phyloP scores from a whole-genome alignment of 768 basidiomycete species.

The Rhodocollybia butyracea region DNA sequence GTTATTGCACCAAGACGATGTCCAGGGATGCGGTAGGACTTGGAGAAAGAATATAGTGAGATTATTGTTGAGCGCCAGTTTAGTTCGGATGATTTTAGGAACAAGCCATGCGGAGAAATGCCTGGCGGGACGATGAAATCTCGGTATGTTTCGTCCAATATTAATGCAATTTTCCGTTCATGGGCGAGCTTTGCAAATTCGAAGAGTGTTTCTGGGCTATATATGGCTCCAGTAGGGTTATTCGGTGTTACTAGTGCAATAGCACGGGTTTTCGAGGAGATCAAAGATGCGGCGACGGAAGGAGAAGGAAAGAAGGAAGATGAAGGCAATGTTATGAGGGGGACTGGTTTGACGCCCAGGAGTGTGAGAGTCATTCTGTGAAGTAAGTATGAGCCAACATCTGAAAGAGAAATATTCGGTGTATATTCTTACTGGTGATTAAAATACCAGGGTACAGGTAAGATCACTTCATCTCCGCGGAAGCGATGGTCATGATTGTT shows the following conservation, averaged over 20 bases:
- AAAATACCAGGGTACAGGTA: conserved; percentile 74
- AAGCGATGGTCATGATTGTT: conserved; percentile 59
- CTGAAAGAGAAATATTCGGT: background rate
- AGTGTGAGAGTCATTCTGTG: conserved; percentile 65
- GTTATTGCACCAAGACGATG: conserved; percentile 75
- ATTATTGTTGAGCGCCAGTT: conserved; percentile 62
- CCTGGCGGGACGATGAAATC: conserved; percentile 58
- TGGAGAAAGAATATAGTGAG: conserved; percentile 79
- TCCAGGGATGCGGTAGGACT: conserved; percentile 78
- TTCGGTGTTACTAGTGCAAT: conserved; percentile 78
- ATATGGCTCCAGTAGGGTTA: conserved; percentile 76
- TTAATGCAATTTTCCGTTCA: conserved; percentile 53
- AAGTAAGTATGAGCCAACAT: background rate
- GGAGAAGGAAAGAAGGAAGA: conserved; percentile 62
- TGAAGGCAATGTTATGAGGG: conserved; percentile 46
- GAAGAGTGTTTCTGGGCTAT: conserved; percentile 51
- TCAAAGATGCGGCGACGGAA: conserved; percentile 43
- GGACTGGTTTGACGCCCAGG: conserved; percentile 56
- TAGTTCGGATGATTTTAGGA: conserved; percentile 1
- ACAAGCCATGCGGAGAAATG: conserved; percentile 49
- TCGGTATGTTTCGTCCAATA: conserved; percentile 88
- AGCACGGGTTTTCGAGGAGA: conserved; percentile 59
- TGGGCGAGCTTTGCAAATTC: conserved; percentile 60
- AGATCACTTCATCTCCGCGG: conserved; percentile 68
- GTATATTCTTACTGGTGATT: conserved; percentile 51